Base-by-base conservation (phyloP, 495 filamentous ascomycete genomes). In the Arthonia radiata region DNA sequence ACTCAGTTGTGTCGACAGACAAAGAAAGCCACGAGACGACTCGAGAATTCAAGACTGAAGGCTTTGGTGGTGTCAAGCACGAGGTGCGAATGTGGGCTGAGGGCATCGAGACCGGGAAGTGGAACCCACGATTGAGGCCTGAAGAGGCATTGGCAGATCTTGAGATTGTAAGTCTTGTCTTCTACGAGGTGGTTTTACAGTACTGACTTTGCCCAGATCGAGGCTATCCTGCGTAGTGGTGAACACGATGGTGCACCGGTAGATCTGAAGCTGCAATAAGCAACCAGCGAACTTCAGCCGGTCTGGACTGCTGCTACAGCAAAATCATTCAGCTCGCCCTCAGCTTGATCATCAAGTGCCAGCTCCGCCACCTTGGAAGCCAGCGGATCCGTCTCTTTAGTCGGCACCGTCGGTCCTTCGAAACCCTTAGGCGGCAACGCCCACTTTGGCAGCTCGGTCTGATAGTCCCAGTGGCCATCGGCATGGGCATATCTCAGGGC, bases 401-500 rank as follows among this genome's bases (percentile, higher is more conserved):
- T 47, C 5, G 37, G 21, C 21, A 39, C 41, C 22, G 24, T 36
- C 1, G 52, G 48, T 12, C 55, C 55, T 27, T 37, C 39, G 37
- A 44, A 41, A 2, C 45, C 52, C 12, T 50, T 40, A 2, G 81
- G 80, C 1, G 81, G 80, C 27, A 81, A 42, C 17, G 77, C 86
- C 86, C 86, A 97, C 5, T 49, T 50, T 4, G 86, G 89, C 44
- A 92, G 54, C 13, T 63, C 58, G 33, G 81, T 91, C 41, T 71
- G 63, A 47, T 93, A 94, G 22, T 62, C 63, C 86, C 86, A 97
- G 10, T 56, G 50, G 5, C 80, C 83, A 5, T 66, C 61, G 11
- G 57, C 57, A 47, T 79, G 78, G 26, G 80, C 71, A 41, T 97
- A 97, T 16, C 74, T 64, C 29, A 71, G 66, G 18, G 83, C 83